Evolutionary conservation across 306 rosid genomes (phyloP).

Genomic region (Quercus rubra): DNA sequence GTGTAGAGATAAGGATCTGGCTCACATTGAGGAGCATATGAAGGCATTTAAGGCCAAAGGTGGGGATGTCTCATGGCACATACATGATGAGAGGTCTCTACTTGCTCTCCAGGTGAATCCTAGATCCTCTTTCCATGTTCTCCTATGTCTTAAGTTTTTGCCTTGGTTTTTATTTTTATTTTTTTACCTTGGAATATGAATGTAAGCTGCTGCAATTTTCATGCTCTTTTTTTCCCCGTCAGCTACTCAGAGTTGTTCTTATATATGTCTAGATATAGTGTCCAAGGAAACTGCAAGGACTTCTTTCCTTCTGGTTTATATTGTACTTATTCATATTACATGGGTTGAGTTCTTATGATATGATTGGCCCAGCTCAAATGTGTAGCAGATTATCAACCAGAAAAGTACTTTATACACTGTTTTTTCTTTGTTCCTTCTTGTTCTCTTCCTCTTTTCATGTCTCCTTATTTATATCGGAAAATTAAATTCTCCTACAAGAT

Average conservation of each 20-base stretch:
- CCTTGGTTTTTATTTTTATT: neutral
- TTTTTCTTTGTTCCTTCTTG: neutral
- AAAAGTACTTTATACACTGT: neutral
- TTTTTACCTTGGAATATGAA: neutral
- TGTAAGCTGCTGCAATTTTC: conserved; percentile 15
- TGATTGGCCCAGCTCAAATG: too few species aligned
- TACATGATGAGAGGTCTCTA: conserved; percentile 94
- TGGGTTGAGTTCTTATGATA: neutral
- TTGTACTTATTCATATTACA: neutral
- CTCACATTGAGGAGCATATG: conserved; percentile 92
- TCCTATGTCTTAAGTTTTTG: conserved; percentile 2
- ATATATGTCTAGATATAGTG: neutral
- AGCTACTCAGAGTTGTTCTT: neutral
- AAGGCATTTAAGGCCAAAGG: conserved; percentile 96
- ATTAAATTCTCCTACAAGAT: neutral
- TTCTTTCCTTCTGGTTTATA: neutral
- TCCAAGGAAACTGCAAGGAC: neutral
- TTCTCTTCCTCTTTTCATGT: neutral
- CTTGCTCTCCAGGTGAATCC: conserved; percentile 79
- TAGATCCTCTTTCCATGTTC: conserved; percentile 2
- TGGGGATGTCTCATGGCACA: conserved; percentile 94
- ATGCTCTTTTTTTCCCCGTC: neutral
- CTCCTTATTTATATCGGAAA: neutral
- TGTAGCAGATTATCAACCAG: neutral
- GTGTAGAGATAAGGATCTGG: conserved; percentile 90